A percentile compares a stretch with the other conserved stretches of the same genome.
These are phyloP conservation scores for Cupressus sempervirens DNA, from an alignment of 75 land plant genomes.

Conservation along the genomic window DNA sequence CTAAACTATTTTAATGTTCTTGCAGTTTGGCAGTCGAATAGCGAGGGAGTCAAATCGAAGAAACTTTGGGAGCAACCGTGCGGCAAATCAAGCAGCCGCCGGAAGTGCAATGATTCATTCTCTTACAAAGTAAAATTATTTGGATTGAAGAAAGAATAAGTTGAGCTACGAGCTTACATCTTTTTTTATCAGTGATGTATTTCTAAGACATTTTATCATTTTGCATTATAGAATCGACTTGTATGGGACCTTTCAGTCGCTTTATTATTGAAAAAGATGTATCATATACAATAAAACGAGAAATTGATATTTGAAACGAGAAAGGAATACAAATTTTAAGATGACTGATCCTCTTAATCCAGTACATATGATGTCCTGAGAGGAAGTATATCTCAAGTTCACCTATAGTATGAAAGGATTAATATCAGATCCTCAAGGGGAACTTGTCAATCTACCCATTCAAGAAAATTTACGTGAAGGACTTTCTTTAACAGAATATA, in stretches of 20 bases:
- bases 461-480: too few relatives aligned
- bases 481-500: too few relatives aligned
- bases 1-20: not conserved
- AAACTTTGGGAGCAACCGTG: conserved; percentile 94
- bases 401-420: too few relatives aligned
- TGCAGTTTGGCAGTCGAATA: conserved; percentile 95
- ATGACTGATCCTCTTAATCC: too few relatives aligned
- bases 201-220: not conserved
- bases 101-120: conserved; percentile 53
- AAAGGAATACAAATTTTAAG: too few relatives aligned
- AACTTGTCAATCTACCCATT: too few relatives aligned
- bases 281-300: not conserved
- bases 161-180: not conserved
- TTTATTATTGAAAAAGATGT: not conserved
- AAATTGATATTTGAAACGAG: too few relatives aligned
- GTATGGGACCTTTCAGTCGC: not conserved
- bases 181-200: not conserved
- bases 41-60: conserved; percentile 83
- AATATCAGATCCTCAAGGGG: too few relatives aligned
- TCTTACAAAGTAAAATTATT: not conserved
- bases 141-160: not conserved
- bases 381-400: too few relatives aligned
- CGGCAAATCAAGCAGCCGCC: conserved; percentile 90
- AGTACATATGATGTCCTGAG: too few relatives aligned
- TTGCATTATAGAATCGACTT: not conserved